Base-by-base conservation (phyloP, 805 yeast genomes). In the Candida ipomoeae region DNA sequence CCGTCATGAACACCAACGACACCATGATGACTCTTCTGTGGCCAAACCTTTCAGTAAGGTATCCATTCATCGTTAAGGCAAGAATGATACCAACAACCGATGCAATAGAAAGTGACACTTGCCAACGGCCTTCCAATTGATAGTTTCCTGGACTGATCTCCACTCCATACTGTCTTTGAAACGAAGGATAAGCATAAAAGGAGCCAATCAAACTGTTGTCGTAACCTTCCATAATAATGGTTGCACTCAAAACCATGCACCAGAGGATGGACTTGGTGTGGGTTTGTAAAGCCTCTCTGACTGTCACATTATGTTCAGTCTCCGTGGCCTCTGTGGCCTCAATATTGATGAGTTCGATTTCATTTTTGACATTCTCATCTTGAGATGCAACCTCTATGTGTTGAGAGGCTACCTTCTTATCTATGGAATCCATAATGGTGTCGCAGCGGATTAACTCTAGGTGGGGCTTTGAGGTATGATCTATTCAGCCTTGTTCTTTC, bases 21-120 rank as follows among this genome's bases (percentile, higher is more conserved):
- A 50, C 51, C 46, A 70, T 54, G 40, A 73, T 53, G 8, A 73
- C 69, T 56, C 59, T 62, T 44, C 70, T 69, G 59, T 77, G 70
- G 8, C 84, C 84, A 50, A 67, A 62, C 37, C 61, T 60, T 48
- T 78, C 81, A 21, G 74, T 69, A 26, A 73, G 60, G 48, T 62
- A 54, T 46, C 81, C 81, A 43, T 73, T 71, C 35, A 68, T 46
- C 38, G 69, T 66, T 47, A 77, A 66, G 29, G 82, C 82, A 23
- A 76, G 47, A 46, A 79, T 65, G 15, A 63, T 53, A 49, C 73
- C 67, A 20, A 56, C 65, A 29, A 55, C 41, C 31, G 56, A 44
- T 13, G 60, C 56, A 33, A 49, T 45, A 17, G 58, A 55, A 23
- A 52, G 48, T 15, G 47, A 48, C 34, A 52, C 50, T 67, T 14